phyloP scores from a whole-genome alignment of 225 moss, liverwort and hornwort species.

The Rhytidiadelphus loreus region DNA sequence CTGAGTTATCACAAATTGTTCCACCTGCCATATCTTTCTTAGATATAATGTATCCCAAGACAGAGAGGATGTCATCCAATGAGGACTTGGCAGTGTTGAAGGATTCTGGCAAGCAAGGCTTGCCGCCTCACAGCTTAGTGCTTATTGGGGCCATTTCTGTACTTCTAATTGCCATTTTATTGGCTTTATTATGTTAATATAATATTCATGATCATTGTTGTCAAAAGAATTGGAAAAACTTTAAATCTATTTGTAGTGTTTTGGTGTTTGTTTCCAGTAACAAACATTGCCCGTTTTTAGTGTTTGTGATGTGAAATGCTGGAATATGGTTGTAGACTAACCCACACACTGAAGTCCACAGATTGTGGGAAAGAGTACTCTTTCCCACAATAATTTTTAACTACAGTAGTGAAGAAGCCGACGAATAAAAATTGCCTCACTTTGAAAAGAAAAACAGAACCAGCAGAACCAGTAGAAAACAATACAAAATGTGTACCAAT shows the following conservation, averaged over 20 bases:
- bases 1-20: constrained; percentile 15
- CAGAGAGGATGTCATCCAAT: neutral
- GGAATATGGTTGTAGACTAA: neutral
- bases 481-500: neutral
- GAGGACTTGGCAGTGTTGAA: neutral
- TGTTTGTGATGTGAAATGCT: neutral
- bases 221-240: neutral
- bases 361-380: too few species aligned
- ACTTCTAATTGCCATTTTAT: constrained; percentile 19
- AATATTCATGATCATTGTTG: neutral
- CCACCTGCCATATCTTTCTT: constrained; percentile 4
- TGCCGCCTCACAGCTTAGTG: neutral
- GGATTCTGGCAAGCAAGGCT: neutral
- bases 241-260: neutral
- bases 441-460: neutral
- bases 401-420: neutral
- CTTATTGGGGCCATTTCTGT: constrained; percentile 11
- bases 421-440: too few species aligned
- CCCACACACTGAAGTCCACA: neutral
- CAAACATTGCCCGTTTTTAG: neutral
- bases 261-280: too few species aligned
- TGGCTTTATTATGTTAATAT: neutral
- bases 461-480: neutral
- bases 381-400: neutral
- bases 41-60: neutral